These are phyloP conservation scores for Trichomonas vaginalis DNA, from an alignment of 208 protist species.

Conservation along the genomic window DNA sequence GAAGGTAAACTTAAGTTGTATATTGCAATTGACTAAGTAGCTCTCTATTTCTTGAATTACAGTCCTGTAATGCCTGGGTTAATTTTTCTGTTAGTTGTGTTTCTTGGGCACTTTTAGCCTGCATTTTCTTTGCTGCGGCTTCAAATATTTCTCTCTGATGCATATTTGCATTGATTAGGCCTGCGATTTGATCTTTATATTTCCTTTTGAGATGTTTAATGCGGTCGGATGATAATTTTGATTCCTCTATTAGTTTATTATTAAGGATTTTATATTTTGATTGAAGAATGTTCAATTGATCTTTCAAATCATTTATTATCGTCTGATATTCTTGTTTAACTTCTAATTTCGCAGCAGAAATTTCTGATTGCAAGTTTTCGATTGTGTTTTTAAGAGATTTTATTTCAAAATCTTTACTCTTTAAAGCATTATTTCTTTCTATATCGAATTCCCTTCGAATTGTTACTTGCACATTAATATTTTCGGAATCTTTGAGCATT, in stretches of 20 bases:
- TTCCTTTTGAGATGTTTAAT: neutral
- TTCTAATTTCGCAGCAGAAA: neutral
- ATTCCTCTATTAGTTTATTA: neutral
- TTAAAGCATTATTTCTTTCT: neutral
- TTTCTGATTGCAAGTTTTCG: neutral
- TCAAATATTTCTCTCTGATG: neutral
- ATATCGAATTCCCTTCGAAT: neutral
- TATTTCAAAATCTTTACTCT: neutral
- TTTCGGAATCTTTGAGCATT: neutral
- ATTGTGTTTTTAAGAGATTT: neutral
- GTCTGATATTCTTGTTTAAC: neutral
- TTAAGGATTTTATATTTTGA: neutral
- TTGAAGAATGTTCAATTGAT: neutral
- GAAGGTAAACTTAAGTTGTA: too few relatives aligned
- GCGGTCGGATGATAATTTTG: neutral
- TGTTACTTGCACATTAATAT: neutral
- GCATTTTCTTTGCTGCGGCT: neutral
- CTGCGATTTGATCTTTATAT: neutral
- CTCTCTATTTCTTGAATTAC: neutral
- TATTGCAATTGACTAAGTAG: neutral
- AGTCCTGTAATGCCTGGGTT: neutral
- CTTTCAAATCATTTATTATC: neutral
- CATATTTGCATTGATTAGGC: neutral
- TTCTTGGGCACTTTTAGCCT: neutral
- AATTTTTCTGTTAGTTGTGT: neutral